Conservation (phyloP, 2,329 filamentous ascomycete species). For the Cadophora luteo-olivacea region DNA sequence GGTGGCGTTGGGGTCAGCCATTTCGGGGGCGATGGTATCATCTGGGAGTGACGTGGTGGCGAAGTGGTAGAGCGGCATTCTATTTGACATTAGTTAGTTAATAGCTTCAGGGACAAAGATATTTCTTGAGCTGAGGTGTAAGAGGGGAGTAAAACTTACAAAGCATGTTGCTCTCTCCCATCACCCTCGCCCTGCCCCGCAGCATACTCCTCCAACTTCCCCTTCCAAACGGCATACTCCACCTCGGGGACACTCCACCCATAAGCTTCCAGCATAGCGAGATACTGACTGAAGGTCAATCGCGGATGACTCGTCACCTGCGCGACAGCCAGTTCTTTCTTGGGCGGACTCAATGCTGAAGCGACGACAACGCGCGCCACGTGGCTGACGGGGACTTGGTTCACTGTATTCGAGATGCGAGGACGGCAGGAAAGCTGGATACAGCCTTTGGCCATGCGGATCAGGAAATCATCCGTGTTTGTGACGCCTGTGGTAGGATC, state of each 20-base stretch:
- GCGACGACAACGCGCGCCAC: conserved; percentile 83
- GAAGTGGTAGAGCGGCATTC: conserved; percentile 74
- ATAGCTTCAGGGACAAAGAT: background rate
- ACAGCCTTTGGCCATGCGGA: conserved; percentile 87
- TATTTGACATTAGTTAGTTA: conserved; percentile 19
- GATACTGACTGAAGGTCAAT: conserved; percentile 78
- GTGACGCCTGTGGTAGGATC: conserved; percentile 72
- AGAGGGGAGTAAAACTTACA: conserved; percentile 49
- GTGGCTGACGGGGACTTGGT: conserved; percentile 86
- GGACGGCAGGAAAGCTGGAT: conserved; percentile 78
- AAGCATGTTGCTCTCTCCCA: conserved; percentile 67
- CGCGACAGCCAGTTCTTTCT: conserved; percentile 58
- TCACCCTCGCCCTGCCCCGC: conserved; percentile 49
- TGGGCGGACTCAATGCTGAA: conserved; percentile 56
- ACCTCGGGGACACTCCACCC: conserved; percentile 74
- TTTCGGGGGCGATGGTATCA: conserved; percentile 71
- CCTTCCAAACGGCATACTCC: conserved; percentile 72
- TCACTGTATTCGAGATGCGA: conserved; percentile 84
- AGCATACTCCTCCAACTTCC: conserved; percentile 64
- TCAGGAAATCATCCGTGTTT: conserved; percentile 89
- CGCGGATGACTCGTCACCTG: conserved; percentile 84
- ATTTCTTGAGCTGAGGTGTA: too few species aligned
- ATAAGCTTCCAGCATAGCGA: conserved; percentile 73
- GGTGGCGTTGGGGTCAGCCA: conserved; percentile 73
- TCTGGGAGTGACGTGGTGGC: conserved; percentile 71